These are phyloP conservation scores for Ustilago sp. DNA, from an alignment of 1,284 basidiomycete genomes.

Conservation along the genomic window DNA sequence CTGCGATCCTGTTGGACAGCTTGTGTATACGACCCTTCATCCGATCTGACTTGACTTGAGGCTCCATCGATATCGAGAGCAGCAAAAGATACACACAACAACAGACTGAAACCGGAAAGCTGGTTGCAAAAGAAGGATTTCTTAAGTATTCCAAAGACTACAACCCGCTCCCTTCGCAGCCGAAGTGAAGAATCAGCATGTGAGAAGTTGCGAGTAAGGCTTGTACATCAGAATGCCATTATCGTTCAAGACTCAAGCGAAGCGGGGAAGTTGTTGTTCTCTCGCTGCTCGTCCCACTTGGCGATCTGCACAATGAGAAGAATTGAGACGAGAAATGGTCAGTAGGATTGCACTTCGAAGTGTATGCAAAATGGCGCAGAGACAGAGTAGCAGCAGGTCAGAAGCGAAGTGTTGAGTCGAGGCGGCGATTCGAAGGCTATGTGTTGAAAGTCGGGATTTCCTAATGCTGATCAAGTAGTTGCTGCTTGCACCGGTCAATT, in stretches of 20 bases:
- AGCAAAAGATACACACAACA: not conserved
- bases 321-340: not conserved
- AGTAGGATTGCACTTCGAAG: not conserved
- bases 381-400: not conserved
- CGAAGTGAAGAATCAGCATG: not conserved
- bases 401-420: too few relatives aligned
- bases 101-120: not conserved
- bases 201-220: not conserved
- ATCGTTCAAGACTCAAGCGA: slow-evolving; percentile 61
- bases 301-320: slow-evolving; percentile 47
- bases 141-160: slow-evolving; percentile 10
- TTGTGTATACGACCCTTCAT: too few relatives aligned
- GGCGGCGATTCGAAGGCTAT: too few relatives aligned
- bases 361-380: not conserved
- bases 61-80: too few relatives aligned
- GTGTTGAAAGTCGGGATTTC: too few relatives aligned
- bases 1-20: too few relatives aligned
- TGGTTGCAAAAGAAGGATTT: slow-evolving; percentile 7
- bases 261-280: slow-evolving; percentile 66
- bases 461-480: too few relatives aligned
- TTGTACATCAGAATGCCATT: slow-evolving; percentile 2
- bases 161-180: not conserved
- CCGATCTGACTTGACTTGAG: too few relatives aligned
- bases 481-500: too few relatives aligned
- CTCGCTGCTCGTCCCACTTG: slow-evolving; percentile 69